These are phyloP conservation scores for Ascoidea asiatica DNA, from an alignment of 805 yeast genomes.

Conservation along the genomic window DNA sequence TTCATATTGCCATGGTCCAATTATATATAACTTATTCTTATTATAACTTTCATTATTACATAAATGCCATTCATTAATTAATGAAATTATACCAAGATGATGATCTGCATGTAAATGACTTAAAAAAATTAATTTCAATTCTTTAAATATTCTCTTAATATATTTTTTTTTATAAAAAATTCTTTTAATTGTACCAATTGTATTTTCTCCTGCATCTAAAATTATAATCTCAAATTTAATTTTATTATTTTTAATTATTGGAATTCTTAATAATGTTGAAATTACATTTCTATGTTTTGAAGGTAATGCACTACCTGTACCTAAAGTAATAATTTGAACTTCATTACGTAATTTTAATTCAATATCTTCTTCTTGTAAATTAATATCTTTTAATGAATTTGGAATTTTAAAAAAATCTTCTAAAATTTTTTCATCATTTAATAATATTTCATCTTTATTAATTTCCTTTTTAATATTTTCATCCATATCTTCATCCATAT, in stretches of 20 bases:
- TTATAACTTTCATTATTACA: slow-evolving; percentile 22
- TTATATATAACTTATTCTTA: slow-evolving; percentile 33
- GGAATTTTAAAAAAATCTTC: background rate
- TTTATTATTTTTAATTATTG: slow-evolving; percentile 19
- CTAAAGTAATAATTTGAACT: slow-evolving; percentile 63
- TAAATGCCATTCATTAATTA: slow-evolving; percentile 56
- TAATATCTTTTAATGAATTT: too few species aligned
- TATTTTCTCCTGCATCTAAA: slow-evolving; percentile 94
- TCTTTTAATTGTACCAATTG: slow-evolving; percentile 60
- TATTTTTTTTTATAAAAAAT: slow-evolving; percentile 36
- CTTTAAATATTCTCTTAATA: slow-evolving; percentile 30
- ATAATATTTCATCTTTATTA: background rate
- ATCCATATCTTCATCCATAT: too few species aligned
- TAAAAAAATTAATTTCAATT: slow-evolving; percentile 52
- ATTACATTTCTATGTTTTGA: slow-evolving; percentile 75
- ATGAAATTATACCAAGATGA: slow-evolving; percentile 69
- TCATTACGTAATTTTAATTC: slow-evolving; percentile 26
- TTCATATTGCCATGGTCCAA: slow-evolving; percentile 66
- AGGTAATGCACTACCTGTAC: slow-evolving; percentile 91
- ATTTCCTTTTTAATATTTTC: background rate
- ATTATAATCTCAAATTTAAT: slow-evolving; percentile 32
- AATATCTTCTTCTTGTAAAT: slow-evolving; percentile 14
- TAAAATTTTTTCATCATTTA: background rate
- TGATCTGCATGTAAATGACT: slow-evolving; percentile 97
- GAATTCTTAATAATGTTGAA: slow-evolving; percentile 64